Percentiles rank a stretch among this genome's conserved stretches.
phyloP scores from a whole-genome alignment of 2,329 filamentous ascomycete genomes.

The Fusarium transvaalense region DNA sequence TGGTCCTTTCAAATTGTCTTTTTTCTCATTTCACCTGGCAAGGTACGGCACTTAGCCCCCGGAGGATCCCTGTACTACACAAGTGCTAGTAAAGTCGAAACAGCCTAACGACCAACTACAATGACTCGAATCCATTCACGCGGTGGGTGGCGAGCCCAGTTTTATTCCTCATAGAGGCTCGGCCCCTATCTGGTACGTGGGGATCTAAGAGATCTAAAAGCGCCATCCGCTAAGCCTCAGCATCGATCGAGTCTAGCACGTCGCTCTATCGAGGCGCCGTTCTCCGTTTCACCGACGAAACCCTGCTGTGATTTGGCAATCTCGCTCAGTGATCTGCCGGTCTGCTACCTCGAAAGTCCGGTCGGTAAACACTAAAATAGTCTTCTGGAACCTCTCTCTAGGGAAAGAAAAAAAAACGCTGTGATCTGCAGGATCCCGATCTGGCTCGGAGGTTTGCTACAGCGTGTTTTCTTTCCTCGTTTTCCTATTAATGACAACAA shows the following conservation, averaged over 20 bases:
- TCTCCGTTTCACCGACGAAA: not conserved
- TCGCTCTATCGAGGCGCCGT: not conserved
- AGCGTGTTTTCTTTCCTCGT: not conserved
- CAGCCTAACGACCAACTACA: not conserved
- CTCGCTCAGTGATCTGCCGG: not conserved
- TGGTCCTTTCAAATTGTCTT: not conserved
- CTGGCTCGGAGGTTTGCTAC: not conserved
- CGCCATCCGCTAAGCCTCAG: slow-evolving; percentile 4
- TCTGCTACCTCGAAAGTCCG: not conserved
- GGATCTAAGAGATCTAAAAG: slow-evolving; percentile 7
- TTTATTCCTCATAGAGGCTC: not conserved
- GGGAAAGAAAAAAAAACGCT: not conserved
- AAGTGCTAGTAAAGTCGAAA: not conserved
- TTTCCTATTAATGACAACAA: slow-evolving; percentile 2
- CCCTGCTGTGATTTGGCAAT: not conserved
- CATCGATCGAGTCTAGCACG: not conserved
- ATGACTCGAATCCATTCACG: not conserved
- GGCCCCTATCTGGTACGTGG: not conserved
- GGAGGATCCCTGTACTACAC: not conserved
- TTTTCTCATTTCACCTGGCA: not conserved
- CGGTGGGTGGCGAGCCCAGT: not conserved
- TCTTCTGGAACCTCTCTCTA: not conserved
- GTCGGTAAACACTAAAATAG: not conserved
- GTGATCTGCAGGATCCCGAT: slow-evolving; percentile 1
- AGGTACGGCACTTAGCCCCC: not conserved